These are phyloP conservation scores for Stylosanthes scabra DNA, from an alignment of 331 rosid species.

Conservation along the genomic window DNA sequence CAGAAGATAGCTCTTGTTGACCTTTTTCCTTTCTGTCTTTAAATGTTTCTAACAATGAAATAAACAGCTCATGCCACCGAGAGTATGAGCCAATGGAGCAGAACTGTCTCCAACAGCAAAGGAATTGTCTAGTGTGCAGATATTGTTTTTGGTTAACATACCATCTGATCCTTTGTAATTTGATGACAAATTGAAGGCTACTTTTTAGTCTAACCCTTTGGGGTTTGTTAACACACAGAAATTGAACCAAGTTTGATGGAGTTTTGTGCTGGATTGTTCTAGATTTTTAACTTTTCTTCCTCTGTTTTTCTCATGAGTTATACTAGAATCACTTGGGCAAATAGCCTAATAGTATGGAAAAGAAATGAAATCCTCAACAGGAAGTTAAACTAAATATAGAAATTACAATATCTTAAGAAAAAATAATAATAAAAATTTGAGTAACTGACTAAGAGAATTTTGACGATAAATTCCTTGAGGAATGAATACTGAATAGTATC, in stretches of 20 bases:
- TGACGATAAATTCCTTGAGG: too few species aligned
- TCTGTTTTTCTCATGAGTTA: too few species aligned
- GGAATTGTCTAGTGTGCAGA: slow-evolving; percentile 6
- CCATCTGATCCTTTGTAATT: slow-evolving; percentile 2
- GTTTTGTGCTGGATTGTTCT: too few species aligned
- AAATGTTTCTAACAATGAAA: background rate
- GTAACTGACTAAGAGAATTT: too few species aligned
- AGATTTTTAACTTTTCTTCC: too few species aligned
- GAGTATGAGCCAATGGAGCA: slow-evolving; percentile 33
- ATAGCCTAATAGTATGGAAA: too few species aligned
- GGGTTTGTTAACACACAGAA: background rate
- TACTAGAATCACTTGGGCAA: too few species aligned
- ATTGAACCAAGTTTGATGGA: background rate
- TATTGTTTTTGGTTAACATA: background rate
- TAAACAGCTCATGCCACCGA: slow-evolving; percentile 19
- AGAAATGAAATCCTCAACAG: too few species aligned
- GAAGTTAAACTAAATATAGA: too few species aligned
- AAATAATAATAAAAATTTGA: too few species aligned
- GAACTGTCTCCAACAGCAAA: slow-evolving; percentile 24
- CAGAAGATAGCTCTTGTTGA: slow-evolving; percentile 31
- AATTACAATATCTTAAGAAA: too few species aligned
- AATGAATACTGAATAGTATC: too few species aligned
- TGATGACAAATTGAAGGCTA: slow-evolving; percentile 7
- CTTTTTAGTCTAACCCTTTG: background rate
- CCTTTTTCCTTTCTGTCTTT: background rate